These are phyloP conservation scores for Penicillium parvum DNA, from an alignment of 495 filamentous ascomycete genomes.

Conservation along the genomic window DNA sequence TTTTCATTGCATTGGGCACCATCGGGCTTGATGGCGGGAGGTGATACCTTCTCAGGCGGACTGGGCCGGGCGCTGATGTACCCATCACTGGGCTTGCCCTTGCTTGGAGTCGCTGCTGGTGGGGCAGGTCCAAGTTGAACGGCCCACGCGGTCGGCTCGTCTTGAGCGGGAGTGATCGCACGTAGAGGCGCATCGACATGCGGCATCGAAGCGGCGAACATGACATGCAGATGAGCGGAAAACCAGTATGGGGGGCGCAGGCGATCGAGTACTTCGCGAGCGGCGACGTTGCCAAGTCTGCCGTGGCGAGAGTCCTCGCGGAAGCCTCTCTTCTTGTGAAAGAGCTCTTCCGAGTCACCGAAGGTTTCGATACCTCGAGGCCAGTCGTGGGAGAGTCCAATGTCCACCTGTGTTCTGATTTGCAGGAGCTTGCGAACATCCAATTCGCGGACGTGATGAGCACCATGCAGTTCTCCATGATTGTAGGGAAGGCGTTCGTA, in stretches of 20 bases:
- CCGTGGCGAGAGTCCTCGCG: constrained; percentile 67
- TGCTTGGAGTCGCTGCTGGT: too few relatives aligned
- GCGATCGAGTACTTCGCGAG: constrained; percentile 70
- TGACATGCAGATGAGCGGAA: constrained; percentile 86
- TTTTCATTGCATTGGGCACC: too few relatives aligned
- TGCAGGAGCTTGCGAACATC: constrained; percentile 89
- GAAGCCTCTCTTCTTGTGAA: constrained; percentile 66
- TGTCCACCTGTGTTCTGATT: constrained; percentile 73
- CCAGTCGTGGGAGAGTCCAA: constrained; percentile 95
- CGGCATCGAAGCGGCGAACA: constrained; percentile 68
- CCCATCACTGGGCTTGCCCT: background rate
- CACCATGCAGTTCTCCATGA: constrained; percentile 61
- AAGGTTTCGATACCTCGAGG: constrained; percentile 71
- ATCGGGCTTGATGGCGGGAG: too few relatives aligned
- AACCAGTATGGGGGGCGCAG: constrained; percentile 87
- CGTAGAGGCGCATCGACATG: constrained; percentile 43
- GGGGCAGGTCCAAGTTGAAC: background rate
- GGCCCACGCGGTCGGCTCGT: constrained; percentile 7
- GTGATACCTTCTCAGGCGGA: too few relatives aligned
- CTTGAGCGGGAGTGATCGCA: background rate
- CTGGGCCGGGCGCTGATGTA: too few relatives aligned
- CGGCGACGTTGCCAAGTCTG: constrained; percentile 71
- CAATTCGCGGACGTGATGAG: constrained; percentile 88
- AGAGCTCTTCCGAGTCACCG: constrained; percentile 62
- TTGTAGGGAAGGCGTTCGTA: constrained; percentile 84